A percentile compares a stretch with the other conserved stretches of the same genome.
phyloP scores from a whole-genome alignment of 2,329 filamentous ascomycete species.

The Arthrobotrys entomopaga region DNA sequence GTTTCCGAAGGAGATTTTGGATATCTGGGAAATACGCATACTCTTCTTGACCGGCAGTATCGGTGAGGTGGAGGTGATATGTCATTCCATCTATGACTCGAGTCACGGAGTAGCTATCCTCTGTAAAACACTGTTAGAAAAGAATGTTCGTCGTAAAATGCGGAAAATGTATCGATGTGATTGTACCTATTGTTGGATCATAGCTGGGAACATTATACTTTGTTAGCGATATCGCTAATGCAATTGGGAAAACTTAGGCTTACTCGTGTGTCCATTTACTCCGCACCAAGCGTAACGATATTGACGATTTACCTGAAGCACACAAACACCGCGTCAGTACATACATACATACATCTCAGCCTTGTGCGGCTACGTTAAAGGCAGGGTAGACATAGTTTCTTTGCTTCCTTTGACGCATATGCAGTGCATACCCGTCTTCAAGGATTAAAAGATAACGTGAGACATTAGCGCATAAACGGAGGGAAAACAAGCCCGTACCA shows the following conservation, averaged over 20 bases:
- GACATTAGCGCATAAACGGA: conserved; percentile 39
- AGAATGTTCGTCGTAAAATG: not conserved
- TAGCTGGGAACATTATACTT: conserved; percentile 21
- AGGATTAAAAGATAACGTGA: conserved; percentile 27
- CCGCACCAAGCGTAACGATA: conserved; percentile 82
- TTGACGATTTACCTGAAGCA: conserved; percentile 77
- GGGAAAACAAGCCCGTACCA: conserved; percentile 61
- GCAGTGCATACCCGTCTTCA: conserved; percentile 16
- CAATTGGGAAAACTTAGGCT: conserved; percentile 72
- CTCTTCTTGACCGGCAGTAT: conserved; percentile 80
- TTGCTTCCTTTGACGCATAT: conserved; percentile 2
- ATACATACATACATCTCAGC: not conserved
- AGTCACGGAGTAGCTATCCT: conserved; percentile 86
- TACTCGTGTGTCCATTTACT: conserved; percentile 86
- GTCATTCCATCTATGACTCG: conserved; percentile 79
- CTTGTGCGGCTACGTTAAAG: too few relatives aligned
- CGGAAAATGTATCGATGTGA: not conserved
- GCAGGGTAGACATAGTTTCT: too few relatives aligned
- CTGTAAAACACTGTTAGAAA: conserved; percentile 62
- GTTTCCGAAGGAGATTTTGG: conserved; percentile 7
- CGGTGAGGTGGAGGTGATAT: conserved; percentile 79
- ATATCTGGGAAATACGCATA: conserved; percentile 26
- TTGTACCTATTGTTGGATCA: conserved; percentile 51
- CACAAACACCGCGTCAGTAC: conserved; percentile 25
- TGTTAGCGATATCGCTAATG: not conserved